Conservation (phyloP, 805 yeast species). For the Sugiyamaella floridensis region DNA sequence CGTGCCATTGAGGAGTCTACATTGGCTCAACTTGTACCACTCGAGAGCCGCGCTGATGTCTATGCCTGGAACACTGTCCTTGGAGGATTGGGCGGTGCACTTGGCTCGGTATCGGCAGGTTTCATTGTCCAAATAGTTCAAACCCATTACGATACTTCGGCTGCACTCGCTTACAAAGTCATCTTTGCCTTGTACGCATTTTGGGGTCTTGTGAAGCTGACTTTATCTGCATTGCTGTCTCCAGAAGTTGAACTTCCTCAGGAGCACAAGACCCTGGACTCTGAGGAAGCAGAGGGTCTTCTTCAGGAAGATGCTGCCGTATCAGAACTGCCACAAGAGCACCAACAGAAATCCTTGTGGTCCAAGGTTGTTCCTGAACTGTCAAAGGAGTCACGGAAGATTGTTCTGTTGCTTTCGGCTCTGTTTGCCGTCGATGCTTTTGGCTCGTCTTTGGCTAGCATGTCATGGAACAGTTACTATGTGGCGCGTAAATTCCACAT, state of each 20-base stretch:
- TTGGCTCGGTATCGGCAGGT: slow-evolving; percentile 42
- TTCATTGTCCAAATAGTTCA: slow-evolving; percentile 23
- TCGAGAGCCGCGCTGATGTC: slow-evolving; percentile 43
- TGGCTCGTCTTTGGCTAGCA: slow-evolving; percentile 76
- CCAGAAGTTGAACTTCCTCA: slow-evolving; percentile 24
- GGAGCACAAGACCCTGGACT: slow-evolving; percentile 1
- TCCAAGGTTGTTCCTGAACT: slow-evolving; percentile 17
- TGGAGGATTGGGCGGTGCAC: slow-evolving; percentile 42
- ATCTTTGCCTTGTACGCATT: slow-evolving; percentile 49
- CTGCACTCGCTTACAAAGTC: slow-evolving; percentile 39
- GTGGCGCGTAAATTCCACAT: slow-evolving; percentile 50
- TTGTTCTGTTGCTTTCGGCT: slow-evolving; percentile 24
- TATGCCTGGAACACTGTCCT: slow-evolving; percentile 51
- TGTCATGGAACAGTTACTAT: slow-evolving; percentile 78
- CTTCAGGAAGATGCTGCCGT: slow-evolving; percentile 7
- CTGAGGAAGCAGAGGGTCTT: slow-evolving; percentile 8
- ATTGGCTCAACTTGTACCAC: slow-evolving; percentile 40
- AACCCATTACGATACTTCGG: slow-evolving; percentile 8
- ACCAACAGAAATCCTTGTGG: not conserved
- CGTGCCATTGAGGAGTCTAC: slow-evolving; percentile 50
- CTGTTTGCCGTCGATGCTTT: slow-evolving; percentile 73
- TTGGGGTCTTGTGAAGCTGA: slow-evolving; percentile 44
- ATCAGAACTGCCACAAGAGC: not conserved
- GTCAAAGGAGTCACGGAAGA: slow-evolving; percentile 21
- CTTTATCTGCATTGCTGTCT: slow-evolving; percentile 39